Evolutionary conservation across 305 asterid species (phyloP).

Genomic region (Rubia peregrina): DNA sequence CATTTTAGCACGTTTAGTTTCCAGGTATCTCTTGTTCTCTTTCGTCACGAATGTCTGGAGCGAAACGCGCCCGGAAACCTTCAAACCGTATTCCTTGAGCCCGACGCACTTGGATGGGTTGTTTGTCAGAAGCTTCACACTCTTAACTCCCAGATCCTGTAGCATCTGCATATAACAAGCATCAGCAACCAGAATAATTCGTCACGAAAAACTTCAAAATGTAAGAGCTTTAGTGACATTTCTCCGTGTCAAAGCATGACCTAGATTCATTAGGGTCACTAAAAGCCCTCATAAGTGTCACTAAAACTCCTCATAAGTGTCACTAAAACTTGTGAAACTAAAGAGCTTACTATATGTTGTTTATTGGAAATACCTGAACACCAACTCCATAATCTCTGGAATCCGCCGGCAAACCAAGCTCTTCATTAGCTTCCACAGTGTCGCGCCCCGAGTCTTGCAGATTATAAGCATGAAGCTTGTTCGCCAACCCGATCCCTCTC

Average conservation of each 20-base stretch:
- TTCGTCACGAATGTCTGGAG: conserved; percentile 27
- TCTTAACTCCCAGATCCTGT: conserved; percentile 31
- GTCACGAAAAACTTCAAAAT: too few species aligned
- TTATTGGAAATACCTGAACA: conserved; percentile 62
- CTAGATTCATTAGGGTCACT: too few species aligned
- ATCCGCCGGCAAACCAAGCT: conserved; percentile 91
- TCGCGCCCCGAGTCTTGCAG: conserved; percentile 97
- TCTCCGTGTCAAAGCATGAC: too few species aligned
- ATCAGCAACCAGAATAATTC: too few species aligned
- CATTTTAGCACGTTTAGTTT: too few species aligned
- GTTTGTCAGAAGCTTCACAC: conserved; percentile 37
- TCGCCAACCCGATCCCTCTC: conserved; percentile 93
- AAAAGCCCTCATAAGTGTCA: too few species aligned
- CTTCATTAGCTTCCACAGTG: conserved; percentile 96
- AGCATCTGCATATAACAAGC: conserved; percentile 20
- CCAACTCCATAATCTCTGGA: conserved; percentile 97
- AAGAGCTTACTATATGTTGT: too few species aligned
- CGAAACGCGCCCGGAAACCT: conserved; percentile 28
- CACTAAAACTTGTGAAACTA: too few species aligned
- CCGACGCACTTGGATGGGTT: conserved; percentile 32
- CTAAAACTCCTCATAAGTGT: too few species aligned
- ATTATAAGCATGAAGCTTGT: conserved; percentile 91
- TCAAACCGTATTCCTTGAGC: conserved; percentile 32
- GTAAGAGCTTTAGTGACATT: too few species aligned
- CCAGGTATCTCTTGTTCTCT: conserved; percentile 24